Evolutionary conservation across 805 yeast species (phyloP).

Genomic region (Kazachstania psychrophila): DNA sequence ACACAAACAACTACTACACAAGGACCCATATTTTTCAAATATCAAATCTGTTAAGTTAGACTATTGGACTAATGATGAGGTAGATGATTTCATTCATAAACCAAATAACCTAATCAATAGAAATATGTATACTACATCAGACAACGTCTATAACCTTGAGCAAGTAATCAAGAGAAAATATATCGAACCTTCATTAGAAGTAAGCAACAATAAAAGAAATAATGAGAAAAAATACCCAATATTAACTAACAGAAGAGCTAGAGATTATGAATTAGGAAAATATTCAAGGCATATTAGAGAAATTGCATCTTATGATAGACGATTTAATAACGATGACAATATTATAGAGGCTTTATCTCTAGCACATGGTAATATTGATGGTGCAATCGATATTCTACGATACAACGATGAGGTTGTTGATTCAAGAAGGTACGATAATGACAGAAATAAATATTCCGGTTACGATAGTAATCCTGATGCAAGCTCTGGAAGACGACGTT

Average conservation of each 20-base stretch:
- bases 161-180: conserved; percentile 5
- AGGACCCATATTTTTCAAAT: conserved; percentile 41
- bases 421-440: background rate
- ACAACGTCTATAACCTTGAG: conserved; percentile 4
- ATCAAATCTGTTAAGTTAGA: conserved; percentile 72
- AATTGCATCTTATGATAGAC: conserved; percentile 31
- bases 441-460: background rate
- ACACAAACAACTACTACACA: conserved; percentile 53
- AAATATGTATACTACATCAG: conserved; percentile 15
- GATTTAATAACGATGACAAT: conserved; percentile 52
- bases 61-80: conserved; percentile 51
- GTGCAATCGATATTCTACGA: conserved; percentile 48
- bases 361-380: conserved; percentile 48
- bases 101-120: conserved; percentile 1
- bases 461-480: background rate
- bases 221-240: conserved; percentile 23
- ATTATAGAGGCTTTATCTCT: conserved; percentile 53
- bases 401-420: conserved; percentile 1
- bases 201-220: conserved; percentile 36
- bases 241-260: conserved; percentile 43
- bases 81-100: conserved; percentile 29
- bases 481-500: too few species aligned
- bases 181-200: conserved; percentile 50
- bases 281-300: conserved; percentile 41
- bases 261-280: conserved; percentile 43